These are phyloP conservation scores for Plasmodium cynomolgi DNA, from an alignment of 169 alveolate species.

Conservation along the genomic window DNA sequence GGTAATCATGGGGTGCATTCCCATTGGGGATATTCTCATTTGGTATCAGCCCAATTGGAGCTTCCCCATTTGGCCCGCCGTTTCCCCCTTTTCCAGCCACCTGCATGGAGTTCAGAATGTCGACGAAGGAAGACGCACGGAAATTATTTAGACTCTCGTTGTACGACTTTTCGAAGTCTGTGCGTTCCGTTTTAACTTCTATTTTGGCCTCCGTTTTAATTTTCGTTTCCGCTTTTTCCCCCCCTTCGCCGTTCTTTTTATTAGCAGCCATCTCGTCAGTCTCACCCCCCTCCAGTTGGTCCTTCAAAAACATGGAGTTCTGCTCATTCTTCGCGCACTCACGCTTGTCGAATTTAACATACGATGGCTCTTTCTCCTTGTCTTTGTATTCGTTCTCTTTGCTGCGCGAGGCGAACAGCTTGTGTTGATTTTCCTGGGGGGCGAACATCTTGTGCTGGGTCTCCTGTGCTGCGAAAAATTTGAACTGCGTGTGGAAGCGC, in stretches of 20 bases:
- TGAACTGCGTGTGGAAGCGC: background rate
- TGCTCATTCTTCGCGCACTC: slow-evolving; percentile 19
- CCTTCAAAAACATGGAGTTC: background rate
- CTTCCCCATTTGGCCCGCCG: background rate
- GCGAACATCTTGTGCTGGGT: background rate
- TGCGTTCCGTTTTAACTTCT: background rate
- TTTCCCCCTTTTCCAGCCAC: slow-evolving; percentile 4
- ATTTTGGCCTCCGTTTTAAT: background rate
- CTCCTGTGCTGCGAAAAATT: background rate
- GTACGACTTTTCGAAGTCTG: slow-evolving; percentile 37
- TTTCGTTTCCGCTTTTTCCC: background rate
- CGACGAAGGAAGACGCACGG: slow-evolving; percentile 56
- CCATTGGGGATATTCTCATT: background rate
- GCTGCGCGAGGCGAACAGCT: background rate
- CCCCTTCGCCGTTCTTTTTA: background rate
- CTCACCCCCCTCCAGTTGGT: background rate
- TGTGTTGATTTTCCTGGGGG: background rate
- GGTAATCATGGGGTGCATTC: background rate
- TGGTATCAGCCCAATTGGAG: background rate
- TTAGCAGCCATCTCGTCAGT: background rate
- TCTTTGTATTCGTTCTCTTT: slow-evolving; percentile 28
- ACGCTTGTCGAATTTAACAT: slow-evolving; percentile 33
- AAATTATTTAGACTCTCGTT: slow-evolving; percentile 54
- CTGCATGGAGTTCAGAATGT: slow-evolving; percentile 49
- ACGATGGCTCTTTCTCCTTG: background rate